A percentile compares a stretch with the other conserved stretches of the same genome.
Evolutionary conservation across 345 rosid genomes (phyloP).

Genomic region (Nasturtium officinale): DNA sequence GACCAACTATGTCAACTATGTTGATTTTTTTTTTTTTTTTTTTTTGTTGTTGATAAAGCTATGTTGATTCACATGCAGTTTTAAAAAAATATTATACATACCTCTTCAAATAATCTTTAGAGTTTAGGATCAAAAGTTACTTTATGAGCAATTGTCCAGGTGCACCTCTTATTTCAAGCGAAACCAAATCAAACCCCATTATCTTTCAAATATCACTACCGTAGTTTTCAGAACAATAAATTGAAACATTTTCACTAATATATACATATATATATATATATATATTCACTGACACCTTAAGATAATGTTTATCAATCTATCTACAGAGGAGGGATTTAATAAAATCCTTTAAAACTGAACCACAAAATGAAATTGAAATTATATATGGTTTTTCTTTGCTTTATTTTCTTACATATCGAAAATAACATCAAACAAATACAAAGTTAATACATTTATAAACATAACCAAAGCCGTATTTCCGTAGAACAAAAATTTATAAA

Average conservation of each 20-base stretch:
- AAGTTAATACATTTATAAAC: too few species aligned
- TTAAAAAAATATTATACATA: too few species aligned
- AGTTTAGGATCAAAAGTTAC: not conserved
- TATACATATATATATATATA: too few species aligned
- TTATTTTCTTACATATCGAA: not conserved
- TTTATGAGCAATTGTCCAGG: not conserved
- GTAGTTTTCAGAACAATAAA: constrained; percentile 11
- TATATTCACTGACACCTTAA: not conserved
- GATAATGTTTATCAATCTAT: not conserved
- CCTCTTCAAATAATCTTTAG: too few species aligned
- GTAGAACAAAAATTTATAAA: too few species aligned
- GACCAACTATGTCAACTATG: constrained; percentile 7
- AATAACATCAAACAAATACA: not conserved
- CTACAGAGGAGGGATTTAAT: not conserved
- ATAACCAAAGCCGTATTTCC: too few species aligned
- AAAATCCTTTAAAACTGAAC: not conserved
- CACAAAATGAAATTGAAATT: not conserved
- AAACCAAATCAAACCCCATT: constrained; percentile 14
- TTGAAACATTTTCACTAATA: not conserved
- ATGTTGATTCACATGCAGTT: constrained; percentile 20
- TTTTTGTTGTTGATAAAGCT: too few species aligned
- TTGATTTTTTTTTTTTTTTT: too few species aligned
- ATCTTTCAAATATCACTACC: not conserved
- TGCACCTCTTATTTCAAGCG: constrained; percentile 2
- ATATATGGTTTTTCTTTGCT: not conserved